phyloP scores from a whole-genome alignment of 495 filamentous ascomycete species.

The Penicillium flavigenum region DNA sequence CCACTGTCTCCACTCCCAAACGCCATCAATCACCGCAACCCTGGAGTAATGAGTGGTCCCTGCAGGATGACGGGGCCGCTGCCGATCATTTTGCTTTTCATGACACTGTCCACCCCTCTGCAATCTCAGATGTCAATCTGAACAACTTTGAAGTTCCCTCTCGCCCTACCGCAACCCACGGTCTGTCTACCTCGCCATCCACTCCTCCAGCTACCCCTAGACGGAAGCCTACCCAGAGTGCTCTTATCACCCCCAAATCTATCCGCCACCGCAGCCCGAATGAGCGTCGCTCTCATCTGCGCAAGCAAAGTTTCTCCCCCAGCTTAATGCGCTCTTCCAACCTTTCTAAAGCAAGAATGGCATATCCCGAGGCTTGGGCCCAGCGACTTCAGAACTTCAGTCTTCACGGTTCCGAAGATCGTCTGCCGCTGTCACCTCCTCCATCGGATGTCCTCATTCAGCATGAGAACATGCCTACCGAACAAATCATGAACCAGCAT shows the following conservation, averaged over 20 bases:
- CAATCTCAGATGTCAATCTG: constrained; percentile 37
- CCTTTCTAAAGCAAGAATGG: constrained; percentile 43
- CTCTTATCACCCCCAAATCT: constrained; percentile 42
- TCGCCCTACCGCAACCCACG: constrained; percentile 21
- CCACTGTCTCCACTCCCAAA: constrained; percentile 39
- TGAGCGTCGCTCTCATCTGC: constrained; percentile 39
- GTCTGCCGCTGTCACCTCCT: constrained; percentile 46
- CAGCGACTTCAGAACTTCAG: constrained; percentile 45
- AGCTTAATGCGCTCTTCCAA: constrained; percentile 43
- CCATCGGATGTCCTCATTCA: constrained; percentile 45
- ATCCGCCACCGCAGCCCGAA: constrained; percentile 44
- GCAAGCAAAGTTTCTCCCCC: constrained; percentile 48
- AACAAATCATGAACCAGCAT: constrained; percentile 24
- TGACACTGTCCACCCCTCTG: constrained; percentile 43
- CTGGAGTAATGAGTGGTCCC: constrained; percentile 45
- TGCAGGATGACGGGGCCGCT: constrained; percentile 36
- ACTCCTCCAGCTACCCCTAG: constrained; percentile 46
- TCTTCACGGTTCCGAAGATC: constrained; percentile 38
- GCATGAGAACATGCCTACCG: constrained; percentile 39
- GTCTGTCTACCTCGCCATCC: constrained; percentile 37
- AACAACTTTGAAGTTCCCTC: constrained; percentile 39
- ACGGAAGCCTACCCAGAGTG: constrained; percentile 38
- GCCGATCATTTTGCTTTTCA: constrained; percentile 38
- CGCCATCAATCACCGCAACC: constrained; percentile 40
- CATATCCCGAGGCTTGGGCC: constrained; percentile 44